Evolutionary conservation across 352 stramenopile species (phyloP), one percentile per base, ranked within the genome.

Genomic region (Pythium sp.): DNA sequence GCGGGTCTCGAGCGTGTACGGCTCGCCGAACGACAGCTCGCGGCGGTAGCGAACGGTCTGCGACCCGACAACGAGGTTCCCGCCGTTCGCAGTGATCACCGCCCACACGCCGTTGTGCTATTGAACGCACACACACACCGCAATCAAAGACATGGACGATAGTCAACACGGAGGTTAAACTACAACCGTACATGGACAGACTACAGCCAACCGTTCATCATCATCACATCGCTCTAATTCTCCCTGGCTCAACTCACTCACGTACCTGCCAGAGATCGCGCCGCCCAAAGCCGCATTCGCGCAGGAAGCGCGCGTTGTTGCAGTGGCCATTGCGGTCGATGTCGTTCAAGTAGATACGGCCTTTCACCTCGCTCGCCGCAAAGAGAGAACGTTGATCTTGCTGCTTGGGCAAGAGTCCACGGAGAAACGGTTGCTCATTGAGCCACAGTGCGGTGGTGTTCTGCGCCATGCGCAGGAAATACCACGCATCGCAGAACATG

Each of bases 301-400:
- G 84, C 54, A 96, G 65, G 69, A 91, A 94, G 26, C 89, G 76
- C 58, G 89, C 84, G 46, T 96, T 96, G 71, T 94, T 96, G 72
- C 74, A 96, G 65, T 96, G 89, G 4, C 81, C 87, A 58, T 96
- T 96, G 54, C 89, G 87, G 65, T 96, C 89, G 49, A 96, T 89
- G 53, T 95, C 87, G 28, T 72, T 81, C 20, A 89, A 75, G 47
- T 70, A 56, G 11, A 96, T 71, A 36, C 81, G 74, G 0, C 81
- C 84, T 2, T 68, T 43, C 15, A 90, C 54, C n/a, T 71, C 67
- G 66, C 84, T 90, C 15, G 69, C 62, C 0, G 76, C 81, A 36
- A 95, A 87, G 41, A 96, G 70, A 30, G 78, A 70, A 8, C 76
- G 70, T 20, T 70, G 81, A 57, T 72, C 75, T 3, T 66, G 60